Evolutionary conservation across 805 yeast genomes (phyloP), one percentile per base, ranked within the genome.

Genomic region (Wickerhamomyces silvicola): DNA sequence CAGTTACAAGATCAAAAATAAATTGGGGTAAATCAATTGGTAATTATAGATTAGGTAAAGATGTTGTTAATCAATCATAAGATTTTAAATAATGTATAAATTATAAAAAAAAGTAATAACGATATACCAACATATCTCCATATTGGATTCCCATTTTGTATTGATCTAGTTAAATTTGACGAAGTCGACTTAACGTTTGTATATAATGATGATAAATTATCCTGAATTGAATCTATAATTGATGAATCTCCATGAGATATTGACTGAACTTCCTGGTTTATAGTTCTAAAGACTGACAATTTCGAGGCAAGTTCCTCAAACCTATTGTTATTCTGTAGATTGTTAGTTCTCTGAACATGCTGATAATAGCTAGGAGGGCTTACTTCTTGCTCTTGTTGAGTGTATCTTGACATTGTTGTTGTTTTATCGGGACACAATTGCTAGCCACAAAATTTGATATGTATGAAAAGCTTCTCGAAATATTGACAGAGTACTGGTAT

Each of bases 21-120:
- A 84, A 85, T 55, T 90, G 98, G 98, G 96, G 95, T 19, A 83
- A 75, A 51, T 85, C 96, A 9, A 84, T 86, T 46, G 94, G 94
- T 12, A 83, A 79, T 53, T 88, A 88, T 60, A 75, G 85, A 50
- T 64, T 90, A 27, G 97, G 97, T 12, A 78, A 77, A 42, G 88
- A 82, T 52, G 87, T 79, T 21, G 79, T 68, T 48, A 60, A 50
- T 31, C 31, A 37, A 30, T 30, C 22, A 45, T 16, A 76, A 55
- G 28, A 75, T 56, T 44, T 70, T 75, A 43, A 61, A 59, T 35
- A 80, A 46, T 30, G 75, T 64, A 60, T 76, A 81, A 18, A 79
- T 30, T 12, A 80, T 59, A 44, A 80, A 68, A 44, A 81, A 71
- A 4, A 62, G 54, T 23, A 66, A 46, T 30, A 81, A 56, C 3